phyloP scores from a whole-genome alignment of 352 stramenopile genomes.

The Phytophthora sp. region DNA sequence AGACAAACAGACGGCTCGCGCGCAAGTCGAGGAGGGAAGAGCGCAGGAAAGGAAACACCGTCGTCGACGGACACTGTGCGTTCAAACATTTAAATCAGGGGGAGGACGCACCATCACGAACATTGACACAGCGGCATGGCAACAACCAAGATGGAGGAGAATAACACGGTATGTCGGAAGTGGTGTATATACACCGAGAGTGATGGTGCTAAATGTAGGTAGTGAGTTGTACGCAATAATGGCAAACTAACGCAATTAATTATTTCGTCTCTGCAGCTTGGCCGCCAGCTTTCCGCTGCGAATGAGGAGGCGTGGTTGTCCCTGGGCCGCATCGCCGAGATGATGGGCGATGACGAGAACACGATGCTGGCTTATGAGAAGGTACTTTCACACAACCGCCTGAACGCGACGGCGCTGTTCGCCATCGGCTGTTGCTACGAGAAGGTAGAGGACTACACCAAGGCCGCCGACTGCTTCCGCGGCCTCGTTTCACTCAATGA shows the following conservation, averaged over 20 bases:
- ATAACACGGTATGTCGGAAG: slow-evolving; percentile 63
- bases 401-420: slow-evolving; percentile 84
- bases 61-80: background rate
- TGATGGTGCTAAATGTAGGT: slow-evolving; percentile 21
- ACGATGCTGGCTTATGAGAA: slow-evolving; percentile 90
- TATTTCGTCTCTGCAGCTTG: slow-evolving; percentile 51
- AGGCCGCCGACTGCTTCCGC: slow-evolving; percentile 89
- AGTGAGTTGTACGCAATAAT: slow-evolving; percentile 2
- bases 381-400: slow-evolving; percentile 86
- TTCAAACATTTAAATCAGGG: slow-evolving; percentile 18
- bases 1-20: slow-evolving; percentile 49
- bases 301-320: slow-evolving; percentile 88
- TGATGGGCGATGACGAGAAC: slow-evolving; percentile 91
- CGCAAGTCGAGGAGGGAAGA: slow-evolving; percentile 31
- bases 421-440: slow-evolving; percentile 88
- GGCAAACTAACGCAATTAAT: slow-evolving; percentile 3
- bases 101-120: background rate
- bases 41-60: slow-evolving; percentile 6
- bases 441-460: slow-evolving; percentile 88
- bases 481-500: slow-evolving; percentile 83
- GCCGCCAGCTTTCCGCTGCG: slow-evolving; percentile 71
- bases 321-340: slow-evolving; percentile 85
- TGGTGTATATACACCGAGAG: slow-evolving; percentile 14
- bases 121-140: slow-evolving; percentile 46
- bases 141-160: slow-evolving; percentile 85